Evolutionary conservation across 163 green algal species (phyloP).

Genomic region (Scenedesmus sp.): DNA sequence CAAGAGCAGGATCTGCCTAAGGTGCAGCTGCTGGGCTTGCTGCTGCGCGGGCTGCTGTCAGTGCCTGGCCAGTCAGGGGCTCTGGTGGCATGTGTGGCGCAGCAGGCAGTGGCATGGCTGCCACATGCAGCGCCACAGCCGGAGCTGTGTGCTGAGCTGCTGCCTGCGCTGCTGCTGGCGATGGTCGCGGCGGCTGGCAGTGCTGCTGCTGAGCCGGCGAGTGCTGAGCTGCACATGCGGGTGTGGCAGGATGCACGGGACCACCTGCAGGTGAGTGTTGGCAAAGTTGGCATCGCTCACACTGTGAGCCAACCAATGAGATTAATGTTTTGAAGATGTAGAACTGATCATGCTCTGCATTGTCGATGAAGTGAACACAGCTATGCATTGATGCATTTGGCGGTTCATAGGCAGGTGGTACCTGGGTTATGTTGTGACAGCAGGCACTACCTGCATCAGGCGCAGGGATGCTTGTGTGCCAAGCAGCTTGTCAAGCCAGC

Average conservation of each 20-base stretch:
- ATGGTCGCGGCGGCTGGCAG: not conserved
- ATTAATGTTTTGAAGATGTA: not conserved
- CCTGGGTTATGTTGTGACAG: not conserved
- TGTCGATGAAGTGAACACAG: not conserved
- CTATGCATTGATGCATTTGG: not conserved
- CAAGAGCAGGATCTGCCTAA: not conserved
- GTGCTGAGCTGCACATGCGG: not conserved
- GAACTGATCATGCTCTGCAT: not conserved
- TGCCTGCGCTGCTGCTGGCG: constrained; percentile 44
- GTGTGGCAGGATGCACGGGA: constrained; percentile 32
- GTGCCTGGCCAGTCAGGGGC: not conserved
- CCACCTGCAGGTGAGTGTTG: constrained; percentile 32
- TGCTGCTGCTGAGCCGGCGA: not conserved
- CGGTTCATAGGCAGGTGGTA: not conserved
- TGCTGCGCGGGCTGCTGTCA: not conserved
- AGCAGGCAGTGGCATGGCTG: constrained; percentile 37
- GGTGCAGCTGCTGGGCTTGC: constrained; percentile 23
- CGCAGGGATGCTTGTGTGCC: not conserved
- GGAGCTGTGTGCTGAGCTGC: constrained; percentile 7
- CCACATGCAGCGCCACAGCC: not conserved
- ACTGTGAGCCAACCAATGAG: not conserved
- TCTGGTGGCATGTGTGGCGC: not conserved
- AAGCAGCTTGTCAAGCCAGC: not conserved
- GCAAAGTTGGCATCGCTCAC: not conserved
- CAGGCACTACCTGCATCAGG: not conserved